Conservation (phyloP, 306 rosid species). For the Lathyrus tuberosus region DNA sequence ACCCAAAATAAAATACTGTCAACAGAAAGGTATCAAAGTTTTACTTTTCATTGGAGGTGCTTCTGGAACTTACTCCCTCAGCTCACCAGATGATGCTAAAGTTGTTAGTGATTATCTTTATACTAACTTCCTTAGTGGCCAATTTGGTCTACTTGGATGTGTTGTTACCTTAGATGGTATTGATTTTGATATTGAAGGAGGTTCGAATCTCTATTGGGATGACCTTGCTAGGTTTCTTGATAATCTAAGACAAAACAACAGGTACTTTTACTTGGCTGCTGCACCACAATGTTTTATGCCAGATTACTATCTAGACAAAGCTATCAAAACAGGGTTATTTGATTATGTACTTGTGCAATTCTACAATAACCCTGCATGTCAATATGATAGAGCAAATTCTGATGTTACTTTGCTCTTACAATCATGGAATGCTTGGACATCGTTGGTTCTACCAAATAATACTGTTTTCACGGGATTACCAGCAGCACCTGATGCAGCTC, state of each 20-base stretch:
- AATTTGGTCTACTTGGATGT: conserved; percentile 42
- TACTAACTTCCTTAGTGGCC: conserved; percentile 53
- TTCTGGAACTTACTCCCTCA: conserved; percentile 28
- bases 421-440: conserved; percentile 52
- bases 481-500: conserved; percentile 50
- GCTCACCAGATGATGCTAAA: conserved; percentile 42
- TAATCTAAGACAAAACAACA: background rate
- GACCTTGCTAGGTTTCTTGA: conserved; percentile 34
- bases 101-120: conserved; percentile 44
- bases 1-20: conserved; percentile 37
- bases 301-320: conserved; percentile 33
- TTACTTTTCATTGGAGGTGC: conserved; percentile 62
- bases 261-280: conserved; percentile 46
- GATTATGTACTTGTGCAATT: conserved; percentile 62
- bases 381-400: background rate
- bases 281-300: conserved; percentile 53
- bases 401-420: conserved; percentile 17
- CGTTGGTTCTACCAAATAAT: background rate
- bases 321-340: conserved; percentile 52
- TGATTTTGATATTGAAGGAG: conserved; percentile 50
- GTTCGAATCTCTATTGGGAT: conserved; percentile 37
- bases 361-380: conserved; percentile 60
- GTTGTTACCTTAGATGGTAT: conserved; percentile 60
- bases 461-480: conserved; percentile 58
- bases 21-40: conserved; percentile 49